phyloP scores from a whole-genome alignment of 331 rosid genomes.

The Quercus tomentella region DNA sequence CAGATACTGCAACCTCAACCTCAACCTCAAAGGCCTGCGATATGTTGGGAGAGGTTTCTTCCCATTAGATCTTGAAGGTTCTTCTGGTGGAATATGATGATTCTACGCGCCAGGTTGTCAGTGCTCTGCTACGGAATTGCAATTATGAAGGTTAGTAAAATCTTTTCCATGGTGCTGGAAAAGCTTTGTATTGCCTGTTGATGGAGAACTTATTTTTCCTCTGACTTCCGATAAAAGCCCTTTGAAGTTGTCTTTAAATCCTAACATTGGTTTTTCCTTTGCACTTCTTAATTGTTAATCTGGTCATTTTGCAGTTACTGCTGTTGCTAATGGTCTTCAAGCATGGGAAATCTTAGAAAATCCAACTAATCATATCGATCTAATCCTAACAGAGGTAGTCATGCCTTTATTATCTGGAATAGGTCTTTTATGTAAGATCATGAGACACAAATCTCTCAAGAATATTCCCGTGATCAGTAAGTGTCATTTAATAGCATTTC shows the following conservation, averaged over 20 bases:
- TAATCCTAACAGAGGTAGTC: slow-evolving; percentile 62
- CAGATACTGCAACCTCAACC: slow-evolving; percentile 38
- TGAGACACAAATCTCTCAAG: no score
- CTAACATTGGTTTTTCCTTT: not conserved
- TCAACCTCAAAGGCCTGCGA: slow-evolving; percentile 31
- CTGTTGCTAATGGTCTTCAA: slow-evolving; percentile 58
- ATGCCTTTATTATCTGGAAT: slow-evolving; percentile 5
- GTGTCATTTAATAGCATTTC: no score
- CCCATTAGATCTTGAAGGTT: slow-evolving; percentile 63
- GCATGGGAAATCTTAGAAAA: slow-evolving; percentile 63
- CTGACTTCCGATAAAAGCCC: not conserved
- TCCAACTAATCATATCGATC: slow-evolving; percentile 44
- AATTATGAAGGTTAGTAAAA: slow-evolving; percentile 53
- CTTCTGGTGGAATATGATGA: slow-evolving; percentile 68
- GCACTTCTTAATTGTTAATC: slow-evolving; percentile 10
- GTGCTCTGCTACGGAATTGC: slow-evolving; percentile 63
- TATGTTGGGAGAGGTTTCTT: slow-evolving; percentile 59
- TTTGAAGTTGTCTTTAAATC: not conserved
- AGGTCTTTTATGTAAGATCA: no score
- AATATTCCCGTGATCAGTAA: no score
- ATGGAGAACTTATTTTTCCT: not conserved
- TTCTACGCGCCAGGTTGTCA: slow-evolving; percentile 61
- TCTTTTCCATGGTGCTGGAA: slow-evolving; percentile 4
- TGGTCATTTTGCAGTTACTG: slow-evolving; percentile 45
- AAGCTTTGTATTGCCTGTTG: not conserved